A percentile compares a stretch with the other conserved stretches of the same genome.
These are phyloP conservation scores for Trichophyton benhamiae DNA, from an alignment of 2,329 filamentous ascomycete genomes.

Conservation along the genomic window DNA sequence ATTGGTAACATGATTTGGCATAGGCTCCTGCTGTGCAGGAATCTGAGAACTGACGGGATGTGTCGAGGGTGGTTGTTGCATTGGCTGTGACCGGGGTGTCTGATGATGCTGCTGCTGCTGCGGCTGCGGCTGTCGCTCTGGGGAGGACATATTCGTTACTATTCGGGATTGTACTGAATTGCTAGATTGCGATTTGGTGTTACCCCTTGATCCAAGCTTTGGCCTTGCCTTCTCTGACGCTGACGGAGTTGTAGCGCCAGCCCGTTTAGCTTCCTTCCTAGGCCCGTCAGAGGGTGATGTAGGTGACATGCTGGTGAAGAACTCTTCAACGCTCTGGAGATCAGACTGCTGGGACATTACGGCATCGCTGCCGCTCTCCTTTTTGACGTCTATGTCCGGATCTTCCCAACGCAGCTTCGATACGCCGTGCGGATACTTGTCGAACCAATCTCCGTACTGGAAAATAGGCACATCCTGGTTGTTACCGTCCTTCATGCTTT, in stretches of 20 bases:
- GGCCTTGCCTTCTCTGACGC: constrained; percentile 1
- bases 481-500: constrained; percentile 19
- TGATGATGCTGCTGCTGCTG: constrained; percentile 13
- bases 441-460: constrained; percentile 97
- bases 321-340: constrained; percentile 88
- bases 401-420: constrained; percentile 74
- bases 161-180: neutral
- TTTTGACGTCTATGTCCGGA: constrained; percentile 52
- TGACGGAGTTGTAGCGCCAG: constrained; percentile 12
- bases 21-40: neutral
- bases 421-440: constrained; percentile 84
- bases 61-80: constrained; percentile 15
- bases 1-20: constrained; percentile 4
- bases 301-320: constrained; percentile 69
- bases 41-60: constrained; percentile 16
- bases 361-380: constrained; percentile 72
- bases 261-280: constrained; percentile 39
- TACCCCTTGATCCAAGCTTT: neutral
- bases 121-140: neutral
- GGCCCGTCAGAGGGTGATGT: constrained; percentile 33
- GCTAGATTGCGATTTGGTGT: neutral
- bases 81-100: neutral
- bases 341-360: constrained; percentile 80
- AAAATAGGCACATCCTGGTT: constrained; percentile 52
- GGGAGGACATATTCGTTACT: neutral